Percentiles rank a stretch among this genome's conserved stretches.
These are phyloP conservation scores for Wickerhamiella alocasiicola DNA, from an alignment of 805 yeast species.

Conservation along the genomic window DNA sequence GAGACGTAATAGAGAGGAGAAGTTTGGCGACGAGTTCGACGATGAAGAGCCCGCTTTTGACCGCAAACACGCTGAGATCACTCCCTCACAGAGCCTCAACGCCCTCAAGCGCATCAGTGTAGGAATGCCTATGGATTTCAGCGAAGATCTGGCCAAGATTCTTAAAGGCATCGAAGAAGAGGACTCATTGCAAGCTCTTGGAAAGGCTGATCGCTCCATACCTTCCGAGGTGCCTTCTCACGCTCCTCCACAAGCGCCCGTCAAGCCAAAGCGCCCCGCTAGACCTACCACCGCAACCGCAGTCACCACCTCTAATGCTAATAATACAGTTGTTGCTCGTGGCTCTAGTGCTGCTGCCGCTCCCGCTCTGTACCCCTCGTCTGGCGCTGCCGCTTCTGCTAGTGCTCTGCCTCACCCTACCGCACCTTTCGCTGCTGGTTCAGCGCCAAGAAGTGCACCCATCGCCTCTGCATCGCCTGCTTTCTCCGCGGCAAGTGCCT, in stretches of 20 bases:
- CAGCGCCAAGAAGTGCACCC: background rate
- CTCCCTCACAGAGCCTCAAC: constrained; percentile 1
- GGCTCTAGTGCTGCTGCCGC: constrained; percentile 5
- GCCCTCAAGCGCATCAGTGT: constrained; percentile 10
- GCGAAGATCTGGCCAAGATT: constrained; percentile 11
- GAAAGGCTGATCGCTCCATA: background rate
- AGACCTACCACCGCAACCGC: background rate
- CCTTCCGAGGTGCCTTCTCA: background rate
- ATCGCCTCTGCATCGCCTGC: constrained; percentile 1
- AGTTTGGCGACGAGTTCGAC: constrained; percentile 10
- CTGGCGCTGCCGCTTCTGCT: no score
- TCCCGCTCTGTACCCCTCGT: background rate
- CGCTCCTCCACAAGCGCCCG: background rate
- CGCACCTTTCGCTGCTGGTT: constrained; percentile 5
- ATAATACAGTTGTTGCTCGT: background rate
- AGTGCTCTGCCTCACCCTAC: constrained; percentile 2
- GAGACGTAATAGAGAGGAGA: constrained; percentile 4
- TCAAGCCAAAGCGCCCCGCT: background rate
- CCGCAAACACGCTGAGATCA: background rate
- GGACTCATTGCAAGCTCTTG: background rate
- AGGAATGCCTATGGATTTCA: constrained; percentile 11
- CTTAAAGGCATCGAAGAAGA: constrained; percentile 9
- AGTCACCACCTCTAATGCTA: background rate
- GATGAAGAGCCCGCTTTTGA: constrained; percentile 2
- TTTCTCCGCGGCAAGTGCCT: background rate